These are phyloP conservation scores for Podospora pseudopauciseta DNA, from an alignment of 495 filamentous ascomycete genomes.

Conservation along the genomic window DNA sequence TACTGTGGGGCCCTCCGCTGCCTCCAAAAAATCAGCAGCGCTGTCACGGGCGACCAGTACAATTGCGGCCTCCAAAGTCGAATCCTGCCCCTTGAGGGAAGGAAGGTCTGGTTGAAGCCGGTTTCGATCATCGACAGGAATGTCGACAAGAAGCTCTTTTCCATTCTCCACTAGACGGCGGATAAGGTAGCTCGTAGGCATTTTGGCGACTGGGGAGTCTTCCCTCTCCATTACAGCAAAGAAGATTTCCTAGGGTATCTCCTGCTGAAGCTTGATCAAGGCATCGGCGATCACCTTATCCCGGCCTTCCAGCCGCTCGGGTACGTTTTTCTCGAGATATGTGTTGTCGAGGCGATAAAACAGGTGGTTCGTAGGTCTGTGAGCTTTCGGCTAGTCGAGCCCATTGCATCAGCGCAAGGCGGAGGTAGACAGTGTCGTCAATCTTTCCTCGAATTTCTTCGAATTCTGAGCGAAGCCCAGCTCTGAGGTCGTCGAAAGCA, in stretches of 20 bases:
- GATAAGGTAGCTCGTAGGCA: constrained; percentile 12
- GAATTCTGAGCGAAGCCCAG: constrained; percentile 10
- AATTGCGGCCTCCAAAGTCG: constrained; percentile 10
- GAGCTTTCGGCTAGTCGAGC: constrained; percentile 12
- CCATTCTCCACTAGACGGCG: constrained; percentile 16
- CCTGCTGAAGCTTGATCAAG: not conserved
- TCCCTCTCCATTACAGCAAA: constrained; percentile 17
- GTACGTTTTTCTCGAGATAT: constrained; percentile 7
- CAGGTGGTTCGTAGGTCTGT: constrained; percentile 10
- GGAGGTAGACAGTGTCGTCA: constrained; percentile 4
- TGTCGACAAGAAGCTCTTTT: constrained; percentile 3
- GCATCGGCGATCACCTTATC: constrained; percentile 15
- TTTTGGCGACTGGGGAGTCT: not conserved
- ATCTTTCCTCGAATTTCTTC: constrained; percentile 1
- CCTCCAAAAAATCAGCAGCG: constrained; percentile 20
- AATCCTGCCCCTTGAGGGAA: not conserved
- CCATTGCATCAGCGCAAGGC: constrained; percentile 19
- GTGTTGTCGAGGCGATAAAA: constrained; percentile 17
- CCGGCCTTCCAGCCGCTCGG: not conserved
- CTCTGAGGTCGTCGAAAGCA: constrained; percentile 14
- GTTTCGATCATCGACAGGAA: constrained; percentile 12
- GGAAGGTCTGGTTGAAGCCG: constrained; percentile 5
- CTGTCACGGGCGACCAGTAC: constrained; percentile 23
- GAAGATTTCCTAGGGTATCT: constrained; percentile 21
- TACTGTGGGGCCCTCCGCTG: not conserved